Conservation (phyloP, 1,139 yeast species). For the Lodderomyces theae region DNA sequence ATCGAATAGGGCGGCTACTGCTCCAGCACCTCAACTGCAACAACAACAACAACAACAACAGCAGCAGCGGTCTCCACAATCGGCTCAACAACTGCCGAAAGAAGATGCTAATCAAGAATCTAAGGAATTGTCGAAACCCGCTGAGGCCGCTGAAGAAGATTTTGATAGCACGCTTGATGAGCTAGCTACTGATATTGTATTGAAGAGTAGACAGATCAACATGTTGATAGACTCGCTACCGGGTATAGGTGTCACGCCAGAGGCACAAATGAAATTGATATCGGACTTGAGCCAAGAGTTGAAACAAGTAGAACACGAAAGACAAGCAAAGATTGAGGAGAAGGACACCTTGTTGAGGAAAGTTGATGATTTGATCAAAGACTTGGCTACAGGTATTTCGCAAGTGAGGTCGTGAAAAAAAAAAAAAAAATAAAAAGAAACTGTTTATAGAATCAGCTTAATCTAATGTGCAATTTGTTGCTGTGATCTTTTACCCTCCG, state of each 20-base stretch:
- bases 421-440: too few species aligned
- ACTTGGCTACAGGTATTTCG: conserved; percentile 57
- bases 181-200: conserved; percentile 76
- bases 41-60: conserved; percentile 17
- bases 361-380: conserved; percentile 68
- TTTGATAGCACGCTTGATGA: conserved; percentile 65
- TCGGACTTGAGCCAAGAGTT: conserved; percentile 63
- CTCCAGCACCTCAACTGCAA: conserved; percentile 43
- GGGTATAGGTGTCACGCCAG: conserved; percentile 84
- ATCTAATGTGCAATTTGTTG: background rate
- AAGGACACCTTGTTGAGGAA: conserved; percentile 63
- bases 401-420: conserved; percentile 25
- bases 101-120: background rate
- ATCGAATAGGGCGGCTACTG: conserved; percentile 42
- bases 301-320: conserved; percentile 56
- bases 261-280: conserved; percentile 66
- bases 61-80: conserved; percentile 8
- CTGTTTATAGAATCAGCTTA: background rate
- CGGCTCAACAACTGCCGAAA: conserved; percentile 8
- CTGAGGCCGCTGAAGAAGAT: conserved; percentile 28
- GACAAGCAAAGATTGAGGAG: conserved; percentile 56
- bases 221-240: conserved; percentile 87
- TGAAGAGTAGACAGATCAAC: conserved; percentile 83
- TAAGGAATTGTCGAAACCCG: conserved; percentile 2
- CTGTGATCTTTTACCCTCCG: background rate